A percentile compares a stretch with the other conserved stretches of the same genome.
phyloP scores from a whole-genome alignment of 148 eudicot species.

The Mesembryanthemum crystallinum region DNA sequence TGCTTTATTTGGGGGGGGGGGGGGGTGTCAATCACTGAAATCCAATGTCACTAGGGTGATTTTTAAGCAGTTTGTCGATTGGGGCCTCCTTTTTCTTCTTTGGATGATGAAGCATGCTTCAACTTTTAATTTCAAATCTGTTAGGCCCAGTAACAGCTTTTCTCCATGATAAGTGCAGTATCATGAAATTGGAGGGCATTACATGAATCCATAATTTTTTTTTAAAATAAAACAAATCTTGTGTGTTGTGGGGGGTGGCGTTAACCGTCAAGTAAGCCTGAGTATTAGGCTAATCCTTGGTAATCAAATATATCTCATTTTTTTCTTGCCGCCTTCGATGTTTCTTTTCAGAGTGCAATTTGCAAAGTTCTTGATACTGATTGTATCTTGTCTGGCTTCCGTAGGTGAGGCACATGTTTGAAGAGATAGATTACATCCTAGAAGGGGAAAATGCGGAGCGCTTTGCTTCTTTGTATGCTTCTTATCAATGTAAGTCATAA shows the following conservation, averaged over 20 bases:
- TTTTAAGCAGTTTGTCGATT: no score
- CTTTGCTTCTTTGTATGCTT: slow-evolving; percentile 75
- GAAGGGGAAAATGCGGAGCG: slow-evolving; percentile 98
- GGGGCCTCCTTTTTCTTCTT: no score
- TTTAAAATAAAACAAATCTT: not conserved
- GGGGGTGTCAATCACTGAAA: no score
- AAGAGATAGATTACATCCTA: slow-evolving; percentile 93
- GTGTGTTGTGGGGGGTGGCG: not conserved
- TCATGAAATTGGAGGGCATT: not conserved
- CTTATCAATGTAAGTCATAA: slow-evolving; percentile 46
- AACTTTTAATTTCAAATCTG: no score
- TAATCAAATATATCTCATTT: not conserved
- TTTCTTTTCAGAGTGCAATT: not conserved
- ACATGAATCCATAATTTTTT: no score
- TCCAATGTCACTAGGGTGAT: no score
- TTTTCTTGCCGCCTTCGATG: not conserved
- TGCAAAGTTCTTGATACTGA: not conserved
- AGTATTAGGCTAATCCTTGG: not conserved
- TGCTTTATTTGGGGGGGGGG: not conserved
- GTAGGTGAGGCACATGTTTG: slow-evolving; percentile 99
- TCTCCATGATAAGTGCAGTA: not conserved
- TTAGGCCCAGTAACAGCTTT: no score
- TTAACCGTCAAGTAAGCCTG: not conserved
- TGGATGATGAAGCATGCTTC: no score
- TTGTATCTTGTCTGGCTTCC: slow-evolving; percentile 23